Percentiles rank a stretch among this genome's conserved stretches.
Conservation (phyloP, 1,284 basidiomycete genomes). For the Cryptococcus sp. region DNA sequence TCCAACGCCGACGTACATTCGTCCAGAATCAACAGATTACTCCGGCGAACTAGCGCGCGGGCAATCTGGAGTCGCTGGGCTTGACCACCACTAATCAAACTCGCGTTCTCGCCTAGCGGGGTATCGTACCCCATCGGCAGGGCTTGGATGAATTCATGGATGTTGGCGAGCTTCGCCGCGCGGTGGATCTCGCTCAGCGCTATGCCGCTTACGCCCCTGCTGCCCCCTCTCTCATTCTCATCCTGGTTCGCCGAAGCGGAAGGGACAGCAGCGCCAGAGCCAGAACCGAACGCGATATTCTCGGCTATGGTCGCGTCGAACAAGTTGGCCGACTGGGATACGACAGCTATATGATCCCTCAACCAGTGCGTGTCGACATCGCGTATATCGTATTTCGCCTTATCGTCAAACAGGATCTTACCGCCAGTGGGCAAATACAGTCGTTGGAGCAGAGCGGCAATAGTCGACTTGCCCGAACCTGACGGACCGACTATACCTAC, state of each 20-base stretch:
- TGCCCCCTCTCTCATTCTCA: no score
- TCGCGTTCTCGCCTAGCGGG: slow-evolving; percentile 81
- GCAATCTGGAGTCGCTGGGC: slow-evolving; percentile 92
- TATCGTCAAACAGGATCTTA: slow-evolving; percentile 57
- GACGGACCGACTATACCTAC: slow-evolving; percentile 86
- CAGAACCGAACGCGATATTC: slow-evolving; percentile 79
- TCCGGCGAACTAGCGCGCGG: slow-evolving; percentile 72
- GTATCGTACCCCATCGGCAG: slow-evolving; percentile 86
- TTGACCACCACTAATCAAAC: slow-evolving; percentile 89
- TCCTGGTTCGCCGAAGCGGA: no score
- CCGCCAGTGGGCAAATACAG: slow-evolving; percentile 78
- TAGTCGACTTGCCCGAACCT: slow-evolving; percentile 85
- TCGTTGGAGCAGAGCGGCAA: slow-evolving; percentile 77
- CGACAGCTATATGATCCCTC: slow-evolving; percentile 79
- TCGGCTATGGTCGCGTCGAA: slow-evolving; percentile 82
- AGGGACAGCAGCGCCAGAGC: no score
- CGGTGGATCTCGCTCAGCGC: slow-evolving; percentile 62
- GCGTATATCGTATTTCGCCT: slow-evolving; percentile 56
- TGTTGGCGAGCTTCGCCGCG: slow-evolving; percentile 75
- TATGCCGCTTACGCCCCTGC: slow-evolving; percentile 33
- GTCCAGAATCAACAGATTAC: slow-evolving; percentile 82
- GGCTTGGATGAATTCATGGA: slow-evolving; percentile 80
- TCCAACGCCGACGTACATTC: slow-evolving; percentile 94
- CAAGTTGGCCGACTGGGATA: slow-evolving; percentile 79
- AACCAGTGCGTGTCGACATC: slow-evolving; percentile 69